Evolutionary conservation across 768 basidiomycete species (phyloP).

Genomic region (Clitopilus passeckerianus): DNA sequence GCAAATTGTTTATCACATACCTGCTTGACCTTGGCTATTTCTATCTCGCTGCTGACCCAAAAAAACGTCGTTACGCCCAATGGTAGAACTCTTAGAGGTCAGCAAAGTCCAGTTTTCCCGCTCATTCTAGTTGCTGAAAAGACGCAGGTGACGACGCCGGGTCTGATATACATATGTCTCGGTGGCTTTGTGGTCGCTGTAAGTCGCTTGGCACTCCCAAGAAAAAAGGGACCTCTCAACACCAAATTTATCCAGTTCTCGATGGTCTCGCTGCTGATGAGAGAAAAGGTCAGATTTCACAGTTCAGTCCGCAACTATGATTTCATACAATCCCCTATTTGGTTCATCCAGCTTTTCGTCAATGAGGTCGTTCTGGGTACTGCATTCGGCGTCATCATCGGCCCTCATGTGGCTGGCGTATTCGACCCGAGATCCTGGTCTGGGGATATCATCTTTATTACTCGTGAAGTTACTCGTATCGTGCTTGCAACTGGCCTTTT

Average conservation of each 20-base stretch:
- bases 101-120: neutral
- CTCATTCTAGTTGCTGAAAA: neutral
- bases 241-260: conserved; percentile 54
- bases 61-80: neutral
- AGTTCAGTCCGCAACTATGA: neutral
- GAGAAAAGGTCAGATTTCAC: conserved; percentile 56
- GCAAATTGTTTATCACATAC: neutral
- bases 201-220: conserved; percentile 7
- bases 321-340: neutral
- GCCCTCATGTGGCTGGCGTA: conserved; percentile 65
- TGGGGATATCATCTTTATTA: conserved; percentile 38
- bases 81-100: neutral
- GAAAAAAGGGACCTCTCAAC: neutral
- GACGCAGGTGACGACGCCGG: conserved; percentile 41
- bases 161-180: conserved; percentile 55
- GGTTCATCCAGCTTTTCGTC: conserved; percentile 57
- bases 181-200: conserved; percentile 49
- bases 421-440: conserved; percentile 82
- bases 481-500: conserved; percentile 92
- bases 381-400: conserved; percentile 56
- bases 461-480: conserved; percentile 36
- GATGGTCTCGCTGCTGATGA: conserved; percentile 75
- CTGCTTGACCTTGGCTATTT: neutral
- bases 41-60: neutral
- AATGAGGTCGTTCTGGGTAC: conserved; percentile 95